Evolutionary conservation across 345 rosid species (phyloP).

Genomic region (Melaleuca quinquenervia): DNA sequence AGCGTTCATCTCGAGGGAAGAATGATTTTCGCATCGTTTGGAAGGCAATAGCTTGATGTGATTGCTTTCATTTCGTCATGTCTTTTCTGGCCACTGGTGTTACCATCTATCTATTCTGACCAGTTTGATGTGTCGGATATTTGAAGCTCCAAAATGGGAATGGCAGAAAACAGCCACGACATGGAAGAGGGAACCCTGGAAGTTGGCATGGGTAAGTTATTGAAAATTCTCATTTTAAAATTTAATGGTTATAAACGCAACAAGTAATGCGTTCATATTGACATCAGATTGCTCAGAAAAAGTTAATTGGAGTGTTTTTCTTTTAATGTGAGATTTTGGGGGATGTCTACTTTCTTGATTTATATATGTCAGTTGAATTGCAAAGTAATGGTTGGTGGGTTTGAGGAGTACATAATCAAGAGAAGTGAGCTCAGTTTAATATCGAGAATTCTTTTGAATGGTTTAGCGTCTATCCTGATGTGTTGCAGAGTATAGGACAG

Average conservation of each 20-base stretch:
- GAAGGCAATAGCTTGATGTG: background rate
- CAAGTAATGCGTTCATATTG: background rate
- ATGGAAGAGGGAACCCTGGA: conserved; percentile 70
- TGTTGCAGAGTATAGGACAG: conserved; percentile 83
- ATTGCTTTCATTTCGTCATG: background rate
- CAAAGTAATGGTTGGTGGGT: background rate
- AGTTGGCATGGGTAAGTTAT: conserved; percentile 75
- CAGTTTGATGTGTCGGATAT: background rate
- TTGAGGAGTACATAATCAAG: background rate
- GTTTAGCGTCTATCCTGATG: background rate
- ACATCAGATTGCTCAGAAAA: background rate
- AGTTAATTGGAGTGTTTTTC: background rate
- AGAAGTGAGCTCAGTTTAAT: background rate
- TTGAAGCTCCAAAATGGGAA: conserved; percentile 37
- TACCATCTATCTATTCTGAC: background rate
- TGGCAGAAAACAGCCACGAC: conserved; percentile 34
- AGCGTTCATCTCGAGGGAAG: background rate
- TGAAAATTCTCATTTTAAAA: background rate
- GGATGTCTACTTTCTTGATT: background rate
- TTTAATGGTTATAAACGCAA: background rate
- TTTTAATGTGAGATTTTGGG: background rate
- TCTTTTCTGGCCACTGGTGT: background rate
- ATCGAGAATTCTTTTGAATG: background rate
- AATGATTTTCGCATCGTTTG: background rate
- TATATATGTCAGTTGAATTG: background rate